Evolutionary conservation across 495 filamentous ascomycete genomes (phyloP).

Genomic region (Tuber melanosporum): DNA sequence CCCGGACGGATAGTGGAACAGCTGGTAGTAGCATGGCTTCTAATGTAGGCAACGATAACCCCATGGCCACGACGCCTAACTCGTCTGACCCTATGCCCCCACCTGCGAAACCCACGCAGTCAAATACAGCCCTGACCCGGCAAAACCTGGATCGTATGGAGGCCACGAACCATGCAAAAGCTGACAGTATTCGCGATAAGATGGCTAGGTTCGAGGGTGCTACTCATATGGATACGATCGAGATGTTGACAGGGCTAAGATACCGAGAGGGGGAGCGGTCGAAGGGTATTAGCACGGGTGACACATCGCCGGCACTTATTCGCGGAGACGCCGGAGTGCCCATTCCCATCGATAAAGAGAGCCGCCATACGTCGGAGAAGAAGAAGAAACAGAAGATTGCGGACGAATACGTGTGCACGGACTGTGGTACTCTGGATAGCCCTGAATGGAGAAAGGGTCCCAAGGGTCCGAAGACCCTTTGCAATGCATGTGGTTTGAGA

Average conservation of each 20-base stretch:
- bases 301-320: slow-evolving; percentile 68
- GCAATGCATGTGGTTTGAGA: slow-evolving; percentile 78
- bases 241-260: slow-evolving; percentile 83
- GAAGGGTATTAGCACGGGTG: slow-evolving; percentile 80
- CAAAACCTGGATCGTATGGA: slow-evolving; percentile 75
- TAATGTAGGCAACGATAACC: slow-evolving; percentile 37
- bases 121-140: slow-evolving; percentile 61
- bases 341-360: slow-evolving; percentile 68
- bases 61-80: slow-evolving; percentile 35
- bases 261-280: slow-evolving; percentile 87
- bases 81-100: slow-evolving; percentile 55
- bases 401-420: slow-evolving; percentile 92
- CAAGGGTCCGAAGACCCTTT: slow-evolving; percentile 87
- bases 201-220: slow-evolving; percentile 67
- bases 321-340: slow-evolving; percentile 81
- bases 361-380: slow-evolving; percentile 64
- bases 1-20: slow-evolving; percentile 33
- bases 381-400: slow-evolving; percentile 85
- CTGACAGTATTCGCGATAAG: slow-evolving; percentile 70
- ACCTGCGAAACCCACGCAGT: slow-evolving; percentile 56
- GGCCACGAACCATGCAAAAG: slow-evolving; percentile 55
- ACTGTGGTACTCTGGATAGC: slow-evolving; percentile 89
- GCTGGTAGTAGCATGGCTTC: slow-evolving; percentile 35
- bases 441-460: slow-evolving; percentile 97
- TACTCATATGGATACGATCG: slow-evolving; percentile 78